These are phyloP conservation scores for Ascochyta koolunga DNA, from an alignment of 2,329 filamentous ascomycete species.

Conservation along the genomic window DNA sequence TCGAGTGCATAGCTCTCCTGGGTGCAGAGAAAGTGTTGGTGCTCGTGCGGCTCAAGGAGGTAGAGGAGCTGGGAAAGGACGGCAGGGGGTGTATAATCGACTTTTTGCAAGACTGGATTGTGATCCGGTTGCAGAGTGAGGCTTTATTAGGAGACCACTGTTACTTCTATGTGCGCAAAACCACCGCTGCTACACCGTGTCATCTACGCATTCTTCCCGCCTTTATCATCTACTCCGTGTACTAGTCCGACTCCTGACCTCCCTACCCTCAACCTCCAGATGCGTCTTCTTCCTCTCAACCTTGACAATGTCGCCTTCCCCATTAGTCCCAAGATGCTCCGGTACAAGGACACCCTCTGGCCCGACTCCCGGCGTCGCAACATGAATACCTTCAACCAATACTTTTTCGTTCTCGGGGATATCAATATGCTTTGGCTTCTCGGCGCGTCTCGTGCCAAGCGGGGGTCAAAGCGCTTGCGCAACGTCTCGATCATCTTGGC, in stretches of 20 bases:
- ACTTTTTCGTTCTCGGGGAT: constrained; percentile 38
- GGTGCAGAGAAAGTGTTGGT: too few relatives aligned
- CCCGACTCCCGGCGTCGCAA: constrained; percentile 35
- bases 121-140: too few relatives aligned
- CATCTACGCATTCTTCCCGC: too few relatives aligned
- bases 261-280: constrained; percentile 36
- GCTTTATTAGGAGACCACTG: too few relatives aligned
- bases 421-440: constrained; percentile 19
- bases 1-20: too few relatives aligned
- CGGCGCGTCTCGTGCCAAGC: constrained; percentile 48
- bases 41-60: too few relatives aligned
- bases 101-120: too few relatives aligned
- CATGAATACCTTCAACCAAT: constrained; percentile 41
- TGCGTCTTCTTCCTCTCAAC: constrained; percentile 31
- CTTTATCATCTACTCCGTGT: constrained; percentile 21
- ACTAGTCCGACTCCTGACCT: constrained; percentile 33
- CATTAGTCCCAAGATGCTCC: constrained; percentile 28
- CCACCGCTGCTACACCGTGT: too few relatives aligned
- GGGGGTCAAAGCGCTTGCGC: constrained; percentile 74
- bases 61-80: too few relatives aligned
- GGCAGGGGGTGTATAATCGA: too few relatives aligned
- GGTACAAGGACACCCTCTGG: constrained; percentile 19
- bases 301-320: constrained; percentile 21
- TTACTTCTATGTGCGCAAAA: too few relatives aligned
- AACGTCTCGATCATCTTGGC: constrained; percentile 84